A percentile compares a stretch with the other conserved stretches of the same genome.
Evolutionary conservation across 164 flowering plant species (phyloP).

Genomic region (Warburgia ugandensis): DNA sequence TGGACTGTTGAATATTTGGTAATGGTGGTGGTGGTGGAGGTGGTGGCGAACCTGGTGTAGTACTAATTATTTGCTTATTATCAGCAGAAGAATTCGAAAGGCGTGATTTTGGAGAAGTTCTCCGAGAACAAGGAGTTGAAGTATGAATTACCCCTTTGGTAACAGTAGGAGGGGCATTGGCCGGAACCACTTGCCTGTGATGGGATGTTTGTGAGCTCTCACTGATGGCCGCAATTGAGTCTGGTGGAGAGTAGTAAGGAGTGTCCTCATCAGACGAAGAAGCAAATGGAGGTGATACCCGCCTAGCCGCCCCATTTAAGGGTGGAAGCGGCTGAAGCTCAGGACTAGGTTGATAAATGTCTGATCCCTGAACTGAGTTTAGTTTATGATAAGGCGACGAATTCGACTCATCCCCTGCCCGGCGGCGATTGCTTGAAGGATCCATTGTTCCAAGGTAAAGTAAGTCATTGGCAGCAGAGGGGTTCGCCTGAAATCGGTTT

Average conservation of each 20-base stretch:
- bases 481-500: conserved; percentile 28
- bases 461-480: conserved; percentile 37
- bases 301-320: conserved; percentile 28
- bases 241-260: conserved; percentile 60
- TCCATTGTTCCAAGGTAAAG: conserved; percentile 81
- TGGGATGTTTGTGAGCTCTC: conserved; percentile 31
- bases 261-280: conserved; percentile 70
- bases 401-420: conserved; percentile 18
- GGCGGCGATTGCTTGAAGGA: conserved; percentile 34
- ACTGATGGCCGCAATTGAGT: conserved; percentile 39
- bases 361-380: conserved; percentile 43
- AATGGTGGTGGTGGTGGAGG: conserved; percentile 15
- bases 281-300: conserved; percentile 27
- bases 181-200: conserved; percentile 18
- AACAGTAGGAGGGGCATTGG: conserved; percentile 1
- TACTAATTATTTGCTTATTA: conserved; percentile 25
- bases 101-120: conserved; percentile 73
- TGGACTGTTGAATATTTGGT: background rate
- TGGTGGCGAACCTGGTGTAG: conserved; percentile 20
- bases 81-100: conserved; percentile 44
- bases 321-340: conserved; percentile 94
- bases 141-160: background rate
- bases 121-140: no score
- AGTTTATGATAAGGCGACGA: conserved; percentile 68
- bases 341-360: conserved; percentile 78